phyloP scores from a whole-genome alignment of 2,329 filamentous ascomycete genomes.

The Ascochyta viciae-villosae region DNA sequence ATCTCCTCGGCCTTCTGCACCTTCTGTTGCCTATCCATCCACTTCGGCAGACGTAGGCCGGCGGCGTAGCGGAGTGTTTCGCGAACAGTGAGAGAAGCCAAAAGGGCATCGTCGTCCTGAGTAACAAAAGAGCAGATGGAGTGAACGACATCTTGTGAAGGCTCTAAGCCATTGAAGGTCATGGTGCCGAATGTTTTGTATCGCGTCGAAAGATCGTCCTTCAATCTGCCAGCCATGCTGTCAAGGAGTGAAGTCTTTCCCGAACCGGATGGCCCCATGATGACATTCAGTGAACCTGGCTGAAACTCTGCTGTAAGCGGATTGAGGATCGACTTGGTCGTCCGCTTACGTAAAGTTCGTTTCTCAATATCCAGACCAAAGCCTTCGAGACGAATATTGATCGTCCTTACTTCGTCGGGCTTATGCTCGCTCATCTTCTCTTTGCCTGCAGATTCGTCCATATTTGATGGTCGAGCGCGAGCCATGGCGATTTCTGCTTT shows the following conservation, averaged over 20 bases:
- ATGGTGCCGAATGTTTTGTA: slow-evolving; percentile 70
- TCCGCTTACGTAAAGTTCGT: slow-evolving; percentile 60
- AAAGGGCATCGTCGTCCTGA: slow-evolving; percentile 77
- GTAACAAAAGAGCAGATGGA: slow-evolving; percentile 79
- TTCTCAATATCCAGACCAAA: slow-evolving; percentile 73
- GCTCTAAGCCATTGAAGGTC: slow-evolving; percentile 72
- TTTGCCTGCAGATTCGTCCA: slow-evolving; percentile 72
- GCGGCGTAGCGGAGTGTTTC: slow-evolving; percentile 74
- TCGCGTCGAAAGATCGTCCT: slow-evolving; percentile 66
- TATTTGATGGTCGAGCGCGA: slow-evolving; percentile 60
- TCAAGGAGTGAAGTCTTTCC: slow-evolving; percentile 80
- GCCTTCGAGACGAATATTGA: slow-evolving; percentile 69
- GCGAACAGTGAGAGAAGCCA: slow-evolving; percentile 76
- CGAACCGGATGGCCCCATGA: slow-evolving; percentile 81
- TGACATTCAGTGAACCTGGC: slow-evolving; percentile 73
- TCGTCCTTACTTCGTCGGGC: slow-evolving; percentile 62
- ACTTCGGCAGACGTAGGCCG: slow-evolving; percentile 72
- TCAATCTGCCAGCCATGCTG: slow-evolving; percentile 72
- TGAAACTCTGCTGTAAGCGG: slow-evolving; percentile 72
- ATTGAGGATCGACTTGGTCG: slow-evolving; percentile 63
- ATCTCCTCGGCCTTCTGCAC: slow-evolving; percentile 72
- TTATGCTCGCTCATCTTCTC: slow-evolving; percentile 69
- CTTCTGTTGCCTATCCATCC: slow-evolving; percentile 74
- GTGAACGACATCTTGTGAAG: slow-evolving; percentile 71
- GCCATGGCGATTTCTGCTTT: slow-evolving; percentile 74